Evolutionary conservation across 805 yeast species (phyloP).

Genomic region (Schwanniomyces pseudopolymorphus): DNA sequence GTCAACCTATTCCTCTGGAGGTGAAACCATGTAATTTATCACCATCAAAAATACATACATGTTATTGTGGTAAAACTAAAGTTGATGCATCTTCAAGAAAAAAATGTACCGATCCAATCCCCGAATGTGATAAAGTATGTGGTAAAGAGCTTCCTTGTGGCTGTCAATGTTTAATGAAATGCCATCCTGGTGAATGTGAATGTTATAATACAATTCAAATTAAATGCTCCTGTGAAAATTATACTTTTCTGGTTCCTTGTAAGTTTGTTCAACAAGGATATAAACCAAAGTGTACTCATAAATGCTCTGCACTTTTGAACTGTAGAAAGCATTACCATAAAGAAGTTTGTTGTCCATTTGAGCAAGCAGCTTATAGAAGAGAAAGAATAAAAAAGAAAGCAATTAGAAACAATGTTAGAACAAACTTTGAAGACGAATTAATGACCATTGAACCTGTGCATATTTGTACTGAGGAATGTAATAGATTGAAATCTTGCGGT

Average conservation of each 20-base stretch:
- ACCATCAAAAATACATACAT: constrained; percentile 58
- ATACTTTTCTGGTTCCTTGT: constrained; percentile 64
- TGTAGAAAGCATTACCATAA: constrained; percentile 82
- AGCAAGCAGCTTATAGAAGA: constrained; percentile 56
- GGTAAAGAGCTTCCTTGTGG: constrained; percentile 70
- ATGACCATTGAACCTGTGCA: constrained; percentile 70
- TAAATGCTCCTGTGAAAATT: constrained; percentile 63
- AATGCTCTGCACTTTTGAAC: constrained; percentile 71
- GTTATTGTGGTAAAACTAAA: constrained; percentile 76
- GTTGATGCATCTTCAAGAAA: constrained; percentile 46
- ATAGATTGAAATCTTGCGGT: constrained; percentile 58
- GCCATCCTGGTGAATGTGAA: constrained; percentile 78
- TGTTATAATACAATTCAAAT: constrained; percentile 55
- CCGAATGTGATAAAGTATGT: constrained; percentile 69
- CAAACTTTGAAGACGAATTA: constrained; percentile 40
- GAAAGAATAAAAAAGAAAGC: constrained; percentile 54
- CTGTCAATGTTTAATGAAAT: constrained; percentile 61
- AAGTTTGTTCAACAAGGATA: constrained; percentile 49
- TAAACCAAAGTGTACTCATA: constrained; percentile 62
- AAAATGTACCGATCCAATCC: constrained; percentile 74
- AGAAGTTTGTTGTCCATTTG: constrained; percentile 67
- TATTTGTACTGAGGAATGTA: constrained; percentile 68
- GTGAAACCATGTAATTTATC: constrained; percentile 54
- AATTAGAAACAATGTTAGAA: constrained; percentile 43
- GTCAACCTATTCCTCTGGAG: constrained; percentile 48